Evolutionary conservation across 768 basidiomycete genomes (phyloP).

Genomic region (Lactarius vividus): DNA sequence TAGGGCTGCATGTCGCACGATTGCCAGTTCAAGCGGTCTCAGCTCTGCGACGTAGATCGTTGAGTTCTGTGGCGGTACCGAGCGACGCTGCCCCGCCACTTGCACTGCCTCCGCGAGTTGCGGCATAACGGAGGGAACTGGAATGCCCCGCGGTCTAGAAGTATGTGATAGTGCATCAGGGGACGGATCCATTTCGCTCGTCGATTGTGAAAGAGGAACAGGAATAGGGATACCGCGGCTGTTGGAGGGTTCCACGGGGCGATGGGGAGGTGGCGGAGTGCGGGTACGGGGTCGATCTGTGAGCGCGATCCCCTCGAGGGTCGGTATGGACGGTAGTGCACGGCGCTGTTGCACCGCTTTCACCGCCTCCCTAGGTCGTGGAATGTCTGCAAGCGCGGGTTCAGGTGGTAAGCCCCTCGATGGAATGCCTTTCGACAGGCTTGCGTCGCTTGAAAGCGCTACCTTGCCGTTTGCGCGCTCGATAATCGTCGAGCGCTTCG

Average conservation of each 20-base stretch:
- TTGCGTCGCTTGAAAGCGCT: constrained; percentile 67
- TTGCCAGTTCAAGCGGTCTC: constrained; percentile 77
- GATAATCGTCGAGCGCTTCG: constrained; percentile 91
- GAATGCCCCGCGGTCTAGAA: too few species aligned
- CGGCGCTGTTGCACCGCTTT: neutral
- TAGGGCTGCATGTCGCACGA: constrained; percentile 90
- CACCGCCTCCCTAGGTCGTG: neutral
- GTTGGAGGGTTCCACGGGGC: too few species aligned
- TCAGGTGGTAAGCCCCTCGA: constrained; percentile 16
- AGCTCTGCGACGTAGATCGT: constrained; percentile 83
- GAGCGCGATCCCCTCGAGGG: constrained; percentile 76
- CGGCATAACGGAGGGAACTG: constrained; percentile 49
- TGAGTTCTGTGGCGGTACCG: constrained; percentile 68
- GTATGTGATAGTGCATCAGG: too few species aligned
- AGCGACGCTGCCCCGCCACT: constrained; percentile 83
- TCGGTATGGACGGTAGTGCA: constrained; percentile 23
- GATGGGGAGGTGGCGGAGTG: too few species aligned
- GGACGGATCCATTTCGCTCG: too few species aligned
- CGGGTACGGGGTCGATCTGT: constrained; percentile 49
- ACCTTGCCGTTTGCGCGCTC: constrained; percentile 90
- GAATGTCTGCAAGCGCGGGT: neutral
- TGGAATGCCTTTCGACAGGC: constrained; percentile 38
- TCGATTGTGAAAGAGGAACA: too few species aligned
- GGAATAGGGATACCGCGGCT: too few species aligned
- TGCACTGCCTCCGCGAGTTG: constrained; percentile 92